A percentile compares a stretch with the other conserved stretches of the same genome.
Evolutionary conservation across 1,139 yeast genomes (phyloP).

Genomic region (Wickerhamomyces sp.): DNA sequence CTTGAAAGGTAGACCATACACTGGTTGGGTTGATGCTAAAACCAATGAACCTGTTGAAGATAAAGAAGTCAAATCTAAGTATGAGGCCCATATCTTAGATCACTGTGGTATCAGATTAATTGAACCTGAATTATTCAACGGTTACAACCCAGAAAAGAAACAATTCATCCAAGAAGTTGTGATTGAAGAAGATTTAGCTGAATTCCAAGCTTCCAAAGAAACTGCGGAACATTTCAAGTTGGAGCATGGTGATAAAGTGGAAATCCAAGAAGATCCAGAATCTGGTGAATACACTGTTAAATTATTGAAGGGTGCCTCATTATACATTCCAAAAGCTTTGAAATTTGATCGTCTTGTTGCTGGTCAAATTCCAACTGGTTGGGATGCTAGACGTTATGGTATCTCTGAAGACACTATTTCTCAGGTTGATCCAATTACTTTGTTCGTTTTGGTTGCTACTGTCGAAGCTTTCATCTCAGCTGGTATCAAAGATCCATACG

Average conservation of each 20-base stretch:
- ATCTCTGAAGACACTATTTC: conserved; percentile 86
- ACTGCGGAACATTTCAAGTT: conserved; percentile 92
- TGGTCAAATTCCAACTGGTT: conserved; percentile 98
- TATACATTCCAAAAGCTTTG: conserved; percentile 92
- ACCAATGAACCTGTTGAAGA: conserved; percentile 92
- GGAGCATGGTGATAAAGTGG: conserved; percentile 93
- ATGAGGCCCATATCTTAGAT: conserved; percentile 81
- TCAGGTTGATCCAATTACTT: conserved; percentile 95
- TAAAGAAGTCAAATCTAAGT: conserved; percentile 85
- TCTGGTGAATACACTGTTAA: conserved; percentile 90
- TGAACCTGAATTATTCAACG: conserved; percentile 91
- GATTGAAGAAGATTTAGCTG: conserved; percentile 91
- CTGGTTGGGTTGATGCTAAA: conserved; percentile 98
- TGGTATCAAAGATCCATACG: conserved; percentile 97
- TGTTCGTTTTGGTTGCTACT: conserved; percentile 88
- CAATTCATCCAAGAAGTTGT: conserved; percentile 91
- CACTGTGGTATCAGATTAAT: conserved; percentile 96
- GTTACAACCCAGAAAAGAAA: conserved; percentile 93
- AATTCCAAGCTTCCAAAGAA: conserved; percentile 92
- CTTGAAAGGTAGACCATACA: conserved; percentile 80
- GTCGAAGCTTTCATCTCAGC: conserved; percentile 90
- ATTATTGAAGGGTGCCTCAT: conserved; percentile 87
- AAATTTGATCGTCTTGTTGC: conserved; percentile 95
- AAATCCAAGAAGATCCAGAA: conserved; percentile 83
- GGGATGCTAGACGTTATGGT: conserved; percentile 96